phyloP scores from a whole-genome alignment of 768 basidiomycete genomes.

The Leucogyrophana mollusca region DNA sequence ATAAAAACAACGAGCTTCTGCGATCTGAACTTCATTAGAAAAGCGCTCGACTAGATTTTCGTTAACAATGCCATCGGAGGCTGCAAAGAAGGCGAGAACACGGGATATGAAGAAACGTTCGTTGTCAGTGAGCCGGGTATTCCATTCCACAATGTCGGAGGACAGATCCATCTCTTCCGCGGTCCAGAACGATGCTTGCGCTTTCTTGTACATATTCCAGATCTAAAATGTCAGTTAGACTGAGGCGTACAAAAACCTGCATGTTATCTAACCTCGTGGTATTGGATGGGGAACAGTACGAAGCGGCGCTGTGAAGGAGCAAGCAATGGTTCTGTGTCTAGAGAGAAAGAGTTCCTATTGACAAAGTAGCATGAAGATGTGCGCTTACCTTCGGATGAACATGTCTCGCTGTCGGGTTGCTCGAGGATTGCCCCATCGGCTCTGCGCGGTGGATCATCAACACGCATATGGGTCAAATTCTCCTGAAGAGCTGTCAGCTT shows the following conservation, averaged over 20 bases:
- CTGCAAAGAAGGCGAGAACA: conserved; percentile 94
- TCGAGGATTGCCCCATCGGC: too few species aligned
- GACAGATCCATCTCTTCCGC: conserved; percentile 91
- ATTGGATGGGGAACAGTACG: conserved; percentile 92
- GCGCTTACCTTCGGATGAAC: too few species aligned
- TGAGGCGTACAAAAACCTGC: neutral
- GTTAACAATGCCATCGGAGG: conserved; percentile 95
- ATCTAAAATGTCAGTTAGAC: conserved; percentile 48
- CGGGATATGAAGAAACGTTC: conserved; percentile 91
- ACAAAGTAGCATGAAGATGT: too few species aligned
- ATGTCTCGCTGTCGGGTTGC: too few species aligned
- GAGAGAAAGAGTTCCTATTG: neutral
- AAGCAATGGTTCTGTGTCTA: conserved; percentile 79
- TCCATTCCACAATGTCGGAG: conserved; percentile 85
- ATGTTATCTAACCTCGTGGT: conserved; percentile 64
- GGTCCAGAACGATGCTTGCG: conserved; percentile 93
- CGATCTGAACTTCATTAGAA: conserved; percentile 86
- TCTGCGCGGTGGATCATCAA: too few species aligned
- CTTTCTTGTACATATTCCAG: conserved; percentile 95
- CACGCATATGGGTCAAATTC: too few species aligned
- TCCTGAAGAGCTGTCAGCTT: too few species aligned
- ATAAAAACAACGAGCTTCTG: conserved; percentile 95
- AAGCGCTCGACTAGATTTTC: conserved; percentile 95
- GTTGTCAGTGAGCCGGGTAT: conserved; percentile 69
- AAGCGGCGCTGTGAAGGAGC: conserved; percentile 77